Evolutionary conservation across 2,329 filamentous ascomycete species (phyloP), one percentile per base, ranked within the genome.

Genomic region (Ophiostoma sp.): DNA sequence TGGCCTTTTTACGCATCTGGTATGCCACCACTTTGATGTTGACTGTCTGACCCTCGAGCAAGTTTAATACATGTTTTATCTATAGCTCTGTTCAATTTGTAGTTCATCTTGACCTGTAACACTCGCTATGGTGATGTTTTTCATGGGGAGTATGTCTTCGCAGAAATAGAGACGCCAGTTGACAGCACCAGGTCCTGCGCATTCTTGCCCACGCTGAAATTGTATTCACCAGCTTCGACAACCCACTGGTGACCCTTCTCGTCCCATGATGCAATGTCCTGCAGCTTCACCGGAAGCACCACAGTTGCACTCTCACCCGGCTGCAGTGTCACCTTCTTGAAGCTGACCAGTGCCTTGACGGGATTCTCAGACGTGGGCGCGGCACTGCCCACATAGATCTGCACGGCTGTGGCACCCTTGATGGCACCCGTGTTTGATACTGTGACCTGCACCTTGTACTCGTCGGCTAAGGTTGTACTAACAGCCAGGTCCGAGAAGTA

Each of bases 191-290:
- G 4, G 60, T 64, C 33, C 6, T 36, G 60, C 17, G 60, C 60
- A 35, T 64, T 64, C 33, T 64, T 36, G 17, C 60, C 60, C 15
- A 64, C 60, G 33, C 60, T 64, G 13, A 64, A 64, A 3, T 15
- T 64, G 17, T 64, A 64, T 11, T 64, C 33, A 36, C 60, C 60
- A n/a, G 60, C 60, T 33, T 35, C 33, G 33, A 64, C 33, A 11
- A 64, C 60, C 60, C 60, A 64, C 33, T 64, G 60, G 60, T 20
- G 60, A n/a, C 33, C 60, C 60, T 64, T 35, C 60, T 64, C 60
- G 60, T 64, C 20, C 60, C 60, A 64, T 2, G 60, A 64, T 17
- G 60, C 60, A 36, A 64, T 36, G 33, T 64, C 60, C 15, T 64
- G 60, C 31, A 64, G 31, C 60, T 39, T 64, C 15, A 64, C 60